Base-by-base conservation (phyloP, 202 grass and related monocot species). In the Panicum hallii region DNA sequence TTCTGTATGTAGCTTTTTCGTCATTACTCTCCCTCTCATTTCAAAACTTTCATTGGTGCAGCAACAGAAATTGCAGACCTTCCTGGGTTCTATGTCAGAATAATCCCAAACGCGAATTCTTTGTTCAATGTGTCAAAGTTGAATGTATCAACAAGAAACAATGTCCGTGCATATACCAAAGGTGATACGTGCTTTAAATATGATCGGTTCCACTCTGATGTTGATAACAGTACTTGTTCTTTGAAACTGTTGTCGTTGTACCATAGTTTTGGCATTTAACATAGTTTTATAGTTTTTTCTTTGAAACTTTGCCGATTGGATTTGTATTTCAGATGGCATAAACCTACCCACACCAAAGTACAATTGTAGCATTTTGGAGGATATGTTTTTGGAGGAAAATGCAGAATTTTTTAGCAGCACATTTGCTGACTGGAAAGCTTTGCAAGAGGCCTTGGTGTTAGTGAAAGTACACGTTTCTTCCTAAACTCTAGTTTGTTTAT, bases 381-480 rank as follows among this genome's bases (percentile, higher is more conserved):
- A 99, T 86, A 92, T 99, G 88, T 92, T 96, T 88, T 80, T 99
- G 60, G 93, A 96, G 81, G 97, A 99, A 68, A 99, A 94, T 86
- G 89, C 88, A 69, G 90, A 92, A 52, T 94, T 88, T 79, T 80
- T 94, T 5, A 83, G 70, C 72, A 91, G 78, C 82, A 72, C 69
- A 57, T 89, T 94, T 91, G 81, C 81, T 68, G 77, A 88, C 75
- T 92, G 89, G 90, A 92, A 90, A 82, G 83, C 44, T 49, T 84
- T 99, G 58, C 78, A 92, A 78, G 93, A 96, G 26, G 93, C 93
- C 67, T 86, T 90, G 75, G 67, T 99, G 88, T 87, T 96, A 77
- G 82, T 99, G 36, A 99, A 99, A 90, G 95, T 98, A 93, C 8
- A 54, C 36, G 58, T 36, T 82, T 71, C n/a, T 75, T 67, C 84